Base-by-base conservation (phyloP, 176 grass and related monocot species). In the Alopecurus myosuroides region DNA sequence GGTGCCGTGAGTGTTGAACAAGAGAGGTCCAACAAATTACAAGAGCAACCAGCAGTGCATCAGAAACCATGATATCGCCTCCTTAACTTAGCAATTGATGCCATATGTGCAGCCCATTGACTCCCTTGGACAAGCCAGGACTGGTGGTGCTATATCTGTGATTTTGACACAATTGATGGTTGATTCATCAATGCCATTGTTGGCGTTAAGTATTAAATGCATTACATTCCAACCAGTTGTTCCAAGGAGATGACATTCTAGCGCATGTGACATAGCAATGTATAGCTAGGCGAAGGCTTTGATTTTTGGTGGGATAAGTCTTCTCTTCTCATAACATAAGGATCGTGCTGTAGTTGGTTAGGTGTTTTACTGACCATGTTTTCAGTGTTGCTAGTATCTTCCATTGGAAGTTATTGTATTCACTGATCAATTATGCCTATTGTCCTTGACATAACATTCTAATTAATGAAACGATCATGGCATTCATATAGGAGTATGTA, bases 11-110 rank as follows among this genome's bases (percentile, higher is more conserved):
- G 86, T 75, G 70, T 23, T 41, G 90, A 88, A 61, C 42, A 39
- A 51, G 80, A 88, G 40, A 86, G 55, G 53, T 70, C 88, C 64
- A 90, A 78, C 76, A 90, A 88, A 77, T 40, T 79, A 58, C 65
- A 69, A 2, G 93, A 88, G 17, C 82, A 79, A 42, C 48, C 77
- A 4, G 44, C 35, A 49, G 74, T 55, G 25, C 55, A 78, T 58
- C 83, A 86, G 63, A 95, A 88, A 73, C 50, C 82, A 50, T 92
- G 86, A 86, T 49, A 49, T 58, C 6, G 0, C 0, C 29, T 46
- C 12, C 30, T 33, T 87, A n/a, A 82, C 30, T 41, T 86, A 64
- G 78, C 69, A 74, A 62, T 13, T 63, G 52, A 42, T 88, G 22
- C 34, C 61, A 70, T 85, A 70, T 85, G 39, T 85, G 36, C 17